Base-by-base conservation (phyloP, 2,329 filamentous ascomycete species). In the Ophiocordyceps australis region DNA sequence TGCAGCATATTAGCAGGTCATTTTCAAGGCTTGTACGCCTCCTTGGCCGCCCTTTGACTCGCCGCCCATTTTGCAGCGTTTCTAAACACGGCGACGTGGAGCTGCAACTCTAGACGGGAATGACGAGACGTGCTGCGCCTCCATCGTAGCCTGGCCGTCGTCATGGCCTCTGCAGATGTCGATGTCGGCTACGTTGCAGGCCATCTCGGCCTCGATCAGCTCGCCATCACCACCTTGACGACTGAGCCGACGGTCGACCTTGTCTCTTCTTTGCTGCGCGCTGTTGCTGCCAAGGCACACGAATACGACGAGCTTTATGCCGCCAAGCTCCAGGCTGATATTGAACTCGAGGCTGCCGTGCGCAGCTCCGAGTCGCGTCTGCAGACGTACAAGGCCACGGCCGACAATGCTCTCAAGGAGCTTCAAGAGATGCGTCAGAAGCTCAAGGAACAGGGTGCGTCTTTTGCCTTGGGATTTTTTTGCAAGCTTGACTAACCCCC, bases 281-380 rank as follows among this genome's bases (percentile, higher is more conserved):
- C 78, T 15, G 68, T 95, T 27, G 66, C 74, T 14, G 56, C 59
- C 17, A 93, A 89, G 49, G 82, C 80, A 19, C 78, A 74, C 40
- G 82, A 93, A 41, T 75, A 70, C 40, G 82, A 93, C 45, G 66
- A 73, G 20, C 55, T 93, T 21, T 81, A 76, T 39, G 75, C 86
- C 8, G 80, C 92, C 36, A 95, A 94, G 54, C 64, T 94, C 23
- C 75, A 81, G 37, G 59, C 80, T 23, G 82, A 93, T 41, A 89
- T 98, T 23, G 85, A 95, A 56, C 66, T 95, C 7, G 89, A 98
- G 49, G 89, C 82, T 49, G 77, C 76, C 12, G 75, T 93, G 24
- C 75, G 83, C 39, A 78, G 69, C 36, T 75, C 77, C 31, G 86
- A 95, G 45, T 72, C 76, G 14, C 79, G 83, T 50, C 74, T 74